Evolutionary conservation across 78 protist species (phyloP), one percentile per base, ranked within the genome.

Genomic region (Speleostelium caveatum): DNA sequence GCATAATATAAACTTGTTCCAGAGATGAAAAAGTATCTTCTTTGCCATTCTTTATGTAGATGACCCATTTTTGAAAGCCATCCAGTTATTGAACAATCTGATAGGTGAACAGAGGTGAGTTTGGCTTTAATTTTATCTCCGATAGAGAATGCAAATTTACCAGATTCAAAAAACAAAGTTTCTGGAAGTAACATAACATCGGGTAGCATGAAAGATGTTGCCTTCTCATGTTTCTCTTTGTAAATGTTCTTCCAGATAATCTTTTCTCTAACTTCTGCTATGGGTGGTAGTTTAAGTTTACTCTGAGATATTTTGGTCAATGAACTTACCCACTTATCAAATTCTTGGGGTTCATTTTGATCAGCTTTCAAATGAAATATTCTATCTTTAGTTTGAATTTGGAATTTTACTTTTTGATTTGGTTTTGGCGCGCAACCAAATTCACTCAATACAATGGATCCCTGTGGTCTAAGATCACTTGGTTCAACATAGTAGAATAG

Each of bases 371-470:
- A 45, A 56, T 80, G 35, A 21, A 49, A 80, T 39, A 41, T 62
- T 21, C 89, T 21, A 26, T 80, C 89, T 30, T 68, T 65, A 10
- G 77, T 67, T 28, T 56, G 56, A 2, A 80, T n/a, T 58, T 80
- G 89, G 41, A 80, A 80, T 39, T 80, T 80, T 8, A 41, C 63
- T 24, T 80, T 80, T 68, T 80, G 89, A 38, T 60, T 60, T 10
- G 89, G 89, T 30, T 80, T 80, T 35, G 89, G 89, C 16, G 89
- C 89, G 58, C 75, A 65, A 10, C 89, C 89, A 42, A 80, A 80
- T 8, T 80, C 89, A 32, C 30, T 58, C 21, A 80, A 67, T 67
- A 75, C 65, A 41, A 80, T 60, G 32, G 56, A 61, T 58, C 89
- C 89, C 41, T 80, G 89, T 38, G 89, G 89, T 36, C 3, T 7